phyloP scores from a whole-genome alignment of 2,329 filamentous ascomycete genomes.

The Ceratocystiopsis sp. region DNA sequence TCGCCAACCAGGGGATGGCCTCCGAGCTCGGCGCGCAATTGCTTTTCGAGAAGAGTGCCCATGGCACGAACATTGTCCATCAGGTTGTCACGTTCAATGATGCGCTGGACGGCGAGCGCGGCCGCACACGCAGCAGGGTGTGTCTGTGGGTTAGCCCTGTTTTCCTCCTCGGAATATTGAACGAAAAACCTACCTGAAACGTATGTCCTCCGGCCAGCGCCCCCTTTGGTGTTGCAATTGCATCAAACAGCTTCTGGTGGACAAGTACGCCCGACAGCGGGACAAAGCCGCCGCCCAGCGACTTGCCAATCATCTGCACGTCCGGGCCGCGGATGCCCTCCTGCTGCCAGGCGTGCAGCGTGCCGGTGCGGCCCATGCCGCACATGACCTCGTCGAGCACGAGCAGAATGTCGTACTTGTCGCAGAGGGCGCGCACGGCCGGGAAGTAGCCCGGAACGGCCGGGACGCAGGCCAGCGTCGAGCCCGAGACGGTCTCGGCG shows the following conservation, averaged over 20 bases:
- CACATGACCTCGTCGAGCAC: not conserved
- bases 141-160: not conserved
- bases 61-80: not conserved
- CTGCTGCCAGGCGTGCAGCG: not conserved
- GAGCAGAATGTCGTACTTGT: not conserved
- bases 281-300: not conserved
- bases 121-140: not conserved
- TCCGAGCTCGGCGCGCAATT: not conserved
- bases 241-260: not conserved
- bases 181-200: not conserved
- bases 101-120: not conserved
- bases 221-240: not conserved
- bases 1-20: not conserved
- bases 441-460: not conserved
- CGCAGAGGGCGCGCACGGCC: not conserved
- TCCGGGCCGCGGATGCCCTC: not conserved
- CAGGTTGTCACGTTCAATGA: not conserved
- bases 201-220: not conserved
- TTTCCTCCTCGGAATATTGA: too few species aligned
- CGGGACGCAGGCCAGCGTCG: not conserved
- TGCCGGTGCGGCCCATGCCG: not conserved
- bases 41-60: not conserved
- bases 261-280: not conserved
- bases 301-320: not conserved
- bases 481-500: not conserved